Conservation (phyloP, 805 yeast genomes). For the Candida peoriensis region DNA sequence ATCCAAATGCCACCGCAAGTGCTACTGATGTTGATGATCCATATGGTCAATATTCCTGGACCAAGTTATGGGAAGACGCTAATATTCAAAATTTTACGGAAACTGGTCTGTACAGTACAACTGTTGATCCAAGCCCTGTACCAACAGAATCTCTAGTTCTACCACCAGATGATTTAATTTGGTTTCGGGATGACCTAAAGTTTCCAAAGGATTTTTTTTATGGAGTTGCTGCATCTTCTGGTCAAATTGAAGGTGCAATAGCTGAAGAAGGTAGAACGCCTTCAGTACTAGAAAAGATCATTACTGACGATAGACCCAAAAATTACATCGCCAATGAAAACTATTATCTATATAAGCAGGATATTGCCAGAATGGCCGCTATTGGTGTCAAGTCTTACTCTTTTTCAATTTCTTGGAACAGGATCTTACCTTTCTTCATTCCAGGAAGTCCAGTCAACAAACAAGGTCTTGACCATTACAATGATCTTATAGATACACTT, state of each 20-base stretch:
- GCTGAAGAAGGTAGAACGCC: conserved; percentile 1
- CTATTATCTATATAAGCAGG: not conserved
- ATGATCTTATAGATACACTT: not conserved
- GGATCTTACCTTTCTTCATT: not conserved
- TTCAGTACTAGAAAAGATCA: not conserved
- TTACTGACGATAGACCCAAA: not conserved
- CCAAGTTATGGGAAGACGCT: conserved; percentile 1
- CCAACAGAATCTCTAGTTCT: not conserved
- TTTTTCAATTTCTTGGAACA: not conserved
- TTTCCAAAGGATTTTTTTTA: not conserved
- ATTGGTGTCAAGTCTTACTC: conserved; percentile 1
- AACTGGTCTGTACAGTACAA: not conserved
- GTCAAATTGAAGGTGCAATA: conserved; percentile 1
- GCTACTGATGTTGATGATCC: conserved; percentile 1
- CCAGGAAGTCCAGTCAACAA: conserved; percentile 1
- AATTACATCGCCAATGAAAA: not conserved
- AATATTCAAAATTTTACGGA: not conserved
- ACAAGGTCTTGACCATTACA: not conserved
- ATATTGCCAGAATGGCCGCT: conserved; percentile 1
- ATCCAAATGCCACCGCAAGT: not conserved
- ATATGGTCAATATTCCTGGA: not conserved
- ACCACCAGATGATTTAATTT: not conserved
- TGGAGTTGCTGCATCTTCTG: conserved; percentile 1
- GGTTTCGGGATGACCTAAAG: not conserved
- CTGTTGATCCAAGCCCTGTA: not conserved